Evolutionary conservation across 2,329 filamentous ascomycete species (phyloP).

Genomic region (Leptosphaerulina australis): DNA sequence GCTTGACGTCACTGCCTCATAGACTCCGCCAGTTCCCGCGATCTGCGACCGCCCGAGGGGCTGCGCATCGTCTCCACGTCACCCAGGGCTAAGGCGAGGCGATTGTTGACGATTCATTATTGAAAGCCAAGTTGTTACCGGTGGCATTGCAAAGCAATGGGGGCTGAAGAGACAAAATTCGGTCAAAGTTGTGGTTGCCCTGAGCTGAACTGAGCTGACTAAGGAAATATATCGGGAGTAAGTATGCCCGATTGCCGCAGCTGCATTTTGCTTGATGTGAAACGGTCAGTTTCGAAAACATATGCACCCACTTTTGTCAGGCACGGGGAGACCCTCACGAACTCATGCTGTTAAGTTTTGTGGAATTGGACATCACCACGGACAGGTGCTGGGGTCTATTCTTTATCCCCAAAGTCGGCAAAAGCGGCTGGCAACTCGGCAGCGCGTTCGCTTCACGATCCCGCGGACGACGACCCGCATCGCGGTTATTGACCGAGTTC

Average conservation of each 20-base stretch:
- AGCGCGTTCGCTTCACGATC: constrained; percentile 17
- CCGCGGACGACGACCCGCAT: constrained; percentile 5
- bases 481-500: constrained; percentile 1
- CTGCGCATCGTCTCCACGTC: constrained; percentile 16
- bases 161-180: constrained; percentile 9
- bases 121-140: not conserved
- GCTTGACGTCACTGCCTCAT: constrained; percentile 15
- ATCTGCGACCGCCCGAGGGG: constrained; percentile 9
- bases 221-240: not conserved
- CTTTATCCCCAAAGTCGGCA: constrained; percentile 14
- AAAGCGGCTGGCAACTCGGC: constrained; percentile 14
- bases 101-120: constrained; percentile 6
- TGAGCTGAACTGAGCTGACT: constrained; percentile 5
- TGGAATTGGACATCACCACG: constrained; percentile 6
- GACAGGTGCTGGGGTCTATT: constrained; percentile 8
- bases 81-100: constrained; percentile 9
- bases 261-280: constrained; percentile 1
- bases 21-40: constrained; percentile 14
- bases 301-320: not conserved
- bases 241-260: constrained; percentile 3
- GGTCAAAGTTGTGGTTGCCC: not conserved
- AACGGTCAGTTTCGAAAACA: constrained; percentile 6
- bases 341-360: constrained; percentile 1
- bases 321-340: not conserved
- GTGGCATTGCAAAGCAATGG: not conserved